Base-by-base conservation (phyloP, 2,329 filamentous ascomycete species). In the Aureobasidium sp. region DNA sequence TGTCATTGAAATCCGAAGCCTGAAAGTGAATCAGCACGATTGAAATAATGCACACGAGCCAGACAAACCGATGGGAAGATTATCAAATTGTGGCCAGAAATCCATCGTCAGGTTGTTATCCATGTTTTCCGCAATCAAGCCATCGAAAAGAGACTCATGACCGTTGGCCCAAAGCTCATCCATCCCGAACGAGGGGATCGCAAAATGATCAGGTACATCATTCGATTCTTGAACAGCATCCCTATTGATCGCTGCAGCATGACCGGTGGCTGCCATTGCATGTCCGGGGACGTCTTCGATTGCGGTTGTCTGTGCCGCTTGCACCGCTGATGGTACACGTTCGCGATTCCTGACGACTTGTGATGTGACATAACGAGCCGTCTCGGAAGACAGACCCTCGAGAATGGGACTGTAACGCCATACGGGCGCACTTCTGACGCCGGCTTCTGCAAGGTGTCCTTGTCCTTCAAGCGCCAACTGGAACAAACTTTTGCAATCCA, bases 371-470 rank as follows among this genome's bases (percentile, higher is more conserved):
- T 30, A 24, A 5, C 34, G 19, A 12, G 10, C 16, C 6, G 47
- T 50, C 6, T 50, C n/a, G 7, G 35, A n/a, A 21, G 34, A 50
- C 0, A 50, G 24, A 12, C 34, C 76, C 44, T 79, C 74, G 0
- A 81, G 67, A 1, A 80, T 76, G 6, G 79, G 67, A 39, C 70
- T 72, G 56, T 80, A 80, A 4, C 76, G 63, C 22, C 74, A 67
- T 27, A 68, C 77, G 22, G 68, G 75, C 34, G 67, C 75, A 58
- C 71, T 71, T 45, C 58, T 65, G 34, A 59, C 67, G 34, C 63
- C 71, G 8, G 67, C 67, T 47, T 64, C 61, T 2, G 66, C 64
- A 1, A 79, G 70, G 55, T 75, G 73, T 1, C 60, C 64, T 35
- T 77, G 75, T 48, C 76, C 77, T 29, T 64, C 64, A n/a, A 74